These are phyloP conservation scores for Scleromitrula shiraiana DNA, from an alignment of 2,329 filamentous ascomycete species.

Conservation along the genomic window DNA sequence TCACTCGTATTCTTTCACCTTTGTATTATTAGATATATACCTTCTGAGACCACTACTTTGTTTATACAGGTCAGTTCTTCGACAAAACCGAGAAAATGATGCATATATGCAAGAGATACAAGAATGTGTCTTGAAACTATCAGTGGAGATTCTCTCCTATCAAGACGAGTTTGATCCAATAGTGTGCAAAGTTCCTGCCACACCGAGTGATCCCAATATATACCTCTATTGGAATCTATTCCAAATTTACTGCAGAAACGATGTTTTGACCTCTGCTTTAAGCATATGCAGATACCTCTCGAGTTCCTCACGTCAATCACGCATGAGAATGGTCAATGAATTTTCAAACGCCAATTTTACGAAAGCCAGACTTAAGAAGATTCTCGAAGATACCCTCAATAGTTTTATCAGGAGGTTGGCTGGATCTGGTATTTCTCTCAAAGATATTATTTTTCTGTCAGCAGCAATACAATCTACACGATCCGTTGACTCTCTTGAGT, in stretches of 20 bases:
- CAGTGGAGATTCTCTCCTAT: slow-evolving; percentile 13
- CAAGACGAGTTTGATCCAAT: slow-evolving; percentile 13
- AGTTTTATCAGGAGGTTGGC: slow-evolving; percentile 11
- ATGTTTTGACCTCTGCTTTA: slow-evolving; percentile 14
- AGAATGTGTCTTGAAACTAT: slow-evolving; percentile 8
- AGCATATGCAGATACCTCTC: slow-evolving; percentile 9
- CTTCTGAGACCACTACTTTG: slow-evolving; percentile 11
- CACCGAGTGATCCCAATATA: slow-evolving; percentile 2
- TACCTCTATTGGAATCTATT: slow-evolving; percentile 12
- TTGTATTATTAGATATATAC: slow-evolving; percentile 5
- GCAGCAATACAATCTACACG: slow-evolving; percentile 12
- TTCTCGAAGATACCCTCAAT: slow-evolving; percentile 12
- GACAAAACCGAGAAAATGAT: slow-evolving; percentile 6
- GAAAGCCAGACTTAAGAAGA: slow-evolving; percentile 12
- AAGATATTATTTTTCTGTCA: slow-evolving; percentile 14
- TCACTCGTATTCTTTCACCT: too few species aligned
- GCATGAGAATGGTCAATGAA: too few species aligned
- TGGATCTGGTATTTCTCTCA: slow-evolving; percentile 13
- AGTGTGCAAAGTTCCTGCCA: too few species aligned
- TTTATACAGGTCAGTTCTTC: slow-evolving; percentile 8
- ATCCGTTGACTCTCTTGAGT: background rate
- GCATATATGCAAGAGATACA: slow-evolving; percentile 3
- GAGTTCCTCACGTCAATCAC: background rate
- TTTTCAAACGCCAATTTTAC: too few species aligned
- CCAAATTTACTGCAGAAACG: slow-evolving; percentile 15